Evolutionary conservation across 2,329 filamentous ascomycete species (phyloP).

Genomic region (Berkeleyomyces rouxiae): DNA sequence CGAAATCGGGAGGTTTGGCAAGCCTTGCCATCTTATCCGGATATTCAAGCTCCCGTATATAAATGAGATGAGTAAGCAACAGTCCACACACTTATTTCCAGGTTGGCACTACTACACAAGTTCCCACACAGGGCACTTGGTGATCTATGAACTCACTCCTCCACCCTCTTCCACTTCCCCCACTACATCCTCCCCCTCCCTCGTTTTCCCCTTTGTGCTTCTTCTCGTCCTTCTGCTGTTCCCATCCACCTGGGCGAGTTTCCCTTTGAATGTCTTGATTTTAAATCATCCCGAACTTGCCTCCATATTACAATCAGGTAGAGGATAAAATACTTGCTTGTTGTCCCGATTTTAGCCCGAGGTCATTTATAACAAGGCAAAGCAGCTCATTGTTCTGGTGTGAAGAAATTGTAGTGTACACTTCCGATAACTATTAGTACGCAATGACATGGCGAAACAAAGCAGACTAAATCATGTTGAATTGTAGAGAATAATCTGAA

Average conservation of each 20-base stretch:
- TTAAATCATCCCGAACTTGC: background rate
- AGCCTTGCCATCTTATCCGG: background rate
- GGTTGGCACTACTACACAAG: conserved; percentile 1
- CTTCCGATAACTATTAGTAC: background rate
- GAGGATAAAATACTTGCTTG: background rate
- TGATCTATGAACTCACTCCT: background rate
- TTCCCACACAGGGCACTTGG: background rate
- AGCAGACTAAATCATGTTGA: background rate
- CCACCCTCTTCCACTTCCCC: background rate
- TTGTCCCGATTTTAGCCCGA: background rate
- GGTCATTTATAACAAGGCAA: background rate
- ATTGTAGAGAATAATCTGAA: background rate
- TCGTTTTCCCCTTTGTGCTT: background rate
- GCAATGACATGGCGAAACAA: background rate
- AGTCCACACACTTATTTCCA: background rate
- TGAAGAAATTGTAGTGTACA: too few species aligned
- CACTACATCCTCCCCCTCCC: background rate
- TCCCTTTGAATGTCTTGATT: background rate
- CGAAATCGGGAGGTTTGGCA: background rate
- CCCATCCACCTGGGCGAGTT: background rate
- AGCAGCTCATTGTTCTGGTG: too few species aligned
- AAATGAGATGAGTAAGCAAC: background rate
- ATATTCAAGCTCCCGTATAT: background rate
- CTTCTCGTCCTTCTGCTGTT: background rate
- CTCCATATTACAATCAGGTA: background rate